Base-by-base conservation (phyloP, 2,329 filamentous ascomycete species). In the Juglanconis juglandina region DNA sequence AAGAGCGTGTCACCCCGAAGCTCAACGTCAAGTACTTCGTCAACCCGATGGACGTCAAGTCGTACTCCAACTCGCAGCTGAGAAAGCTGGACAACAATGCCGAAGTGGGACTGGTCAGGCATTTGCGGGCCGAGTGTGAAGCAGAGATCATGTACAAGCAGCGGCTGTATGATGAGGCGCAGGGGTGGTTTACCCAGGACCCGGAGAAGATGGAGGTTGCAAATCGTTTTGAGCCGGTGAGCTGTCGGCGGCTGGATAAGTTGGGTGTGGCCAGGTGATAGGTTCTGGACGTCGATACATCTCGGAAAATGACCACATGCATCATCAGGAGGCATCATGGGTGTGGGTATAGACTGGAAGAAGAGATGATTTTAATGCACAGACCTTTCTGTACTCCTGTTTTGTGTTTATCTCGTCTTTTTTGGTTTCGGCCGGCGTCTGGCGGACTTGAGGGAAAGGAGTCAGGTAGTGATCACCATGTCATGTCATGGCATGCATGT, bases 131-230 rank as follows among this genome's bases (percentile, higher is more conserved):
- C 60, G 82, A 88, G 69, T 99, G 95, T 76, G 88, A 94, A 64
- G 79, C 79, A 58, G 93, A 99, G 77, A 77, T 85, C 64, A 76
- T 82, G 52, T 78, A 83, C 55, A 83, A 88, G 73, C 82, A 87
- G 70, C 81, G 86, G 65, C 79, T 92, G 74, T 79, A 87, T 64
- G 87, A 96, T 65, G 88, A 91, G 52, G 92, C 93, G 0, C 86
- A 90, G 67, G 93, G 93, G 3, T 96, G 92, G 89, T 92, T 96
- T 70, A 92, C 86, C 73, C 85, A 87, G 58, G 92, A 97, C 69
- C 81, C 86, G 56, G 87, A 88, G 64, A 92, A 92, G 79, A 85
- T 96, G 85, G 84, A 87, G 63, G 75, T 85, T 61, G 93, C 93
- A 35, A 75, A 80, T 39, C 73, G 74, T 17, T 81, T 77, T 63